Base-by-base conservation (phyloP, 2,329 filamentous ascomycete species). In the Fusarium bactridioides region DNA sequence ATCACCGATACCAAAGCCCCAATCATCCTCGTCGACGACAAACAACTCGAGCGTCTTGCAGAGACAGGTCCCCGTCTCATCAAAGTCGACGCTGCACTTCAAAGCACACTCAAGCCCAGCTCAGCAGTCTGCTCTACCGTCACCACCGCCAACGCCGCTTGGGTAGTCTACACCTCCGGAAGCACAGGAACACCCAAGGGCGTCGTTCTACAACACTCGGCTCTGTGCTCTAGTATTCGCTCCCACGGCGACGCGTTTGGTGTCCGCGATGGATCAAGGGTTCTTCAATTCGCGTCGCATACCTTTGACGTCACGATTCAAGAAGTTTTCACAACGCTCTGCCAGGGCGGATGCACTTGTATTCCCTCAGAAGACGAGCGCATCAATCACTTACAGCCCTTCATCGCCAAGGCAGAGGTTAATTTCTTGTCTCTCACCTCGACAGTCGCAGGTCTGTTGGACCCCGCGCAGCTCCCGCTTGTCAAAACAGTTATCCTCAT, bases 321-420 rank as follows among this genome's bases (percentile, higher is more conserved):
- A 56, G 59, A 61, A 11, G 53, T 57, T 0, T 57, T 61, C 25
- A 61, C 59, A 9, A 61, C 59, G 15, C 50, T 61, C 4, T 57
- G 53, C 21, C 41, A 57, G 16, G 53, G 53, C 4, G 59, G 59
- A 1, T 61, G 59, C 57, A 43, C 53, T 3, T 61, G 50, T 16
- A 57, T 61, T 15, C 59, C 59, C 5, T 61, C 59, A 4, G 59
- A 61, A 37, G 50, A 61, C 18, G 50, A 61, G 43, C 59, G 59
- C 12, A 43, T 61, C 21, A 61, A 61, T 15, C 53, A 43, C 15
- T 19, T 61, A 3, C 40, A 55, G 53, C 3, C 53, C 7, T 55
- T 56, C 6, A 61, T 61, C 4, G 40, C 38, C 1, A 43, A 57
- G 21, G 33, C 53, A 12, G n/a, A 61, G 21, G 48, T 38, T 13